phyloP scores from a whole-genome alignment of 352 stramenopile genomes.

The Phytophthora nicotianae region DNA sequence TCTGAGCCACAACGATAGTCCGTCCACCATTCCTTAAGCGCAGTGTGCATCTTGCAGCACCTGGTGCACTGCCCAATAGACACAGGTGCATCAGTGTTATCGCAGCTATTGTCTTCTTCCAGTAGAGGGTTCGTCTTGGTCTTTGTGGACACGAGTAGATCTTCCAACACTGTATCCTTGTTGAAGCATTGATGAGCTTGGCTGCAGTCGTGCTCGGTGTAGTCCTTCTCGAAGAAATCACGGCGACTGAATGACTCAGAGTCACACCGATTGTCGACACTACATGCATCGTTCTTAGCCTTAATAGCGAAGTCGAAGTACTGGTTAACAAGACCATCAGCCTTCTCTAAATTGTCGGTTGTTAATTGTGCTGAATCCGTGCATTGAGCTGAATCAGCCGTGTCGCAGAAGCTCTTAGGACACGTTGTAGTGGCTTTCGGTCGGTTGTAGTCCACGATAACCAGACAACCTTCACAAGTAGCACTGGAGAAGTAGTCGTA shows the following conservation, averaged over 20 bases:
- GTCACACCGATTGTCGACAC: conserved; percentile 52
- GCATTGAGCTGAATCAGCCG: conserved; percentile 9
- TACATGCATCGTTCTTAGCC: conserved; percentile 61
- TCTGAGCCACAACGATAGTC: conserved; percentile 65
- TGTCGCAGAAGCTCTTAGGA: conserved; percentile 47
- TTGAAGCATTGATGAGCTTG: conserved; percentile 44
- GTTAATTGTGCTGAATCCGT: conserved; percentile 33
- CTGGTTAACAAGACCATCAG: conserved; percentile 23
- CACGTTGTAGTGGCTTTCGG: conserved; percentile 45
- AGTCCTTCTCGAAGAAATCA: conserved; percentile 51
- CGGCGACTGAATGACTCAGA: conserved; percentile 33
- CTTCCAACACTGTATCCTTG: conserved; percentile 20
- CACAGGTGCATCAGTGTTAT: conserved; percentile 41
- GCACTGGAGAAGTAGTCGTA: conserved; percentile 52
- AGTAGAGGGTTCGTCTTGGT: conserved; percentile 48
- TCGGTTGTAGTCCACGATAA: conserved; percentile 59
- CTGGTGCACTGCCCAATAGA: conserved; percentile 42
- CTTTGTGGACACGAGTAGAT: conserved; percentile 27
- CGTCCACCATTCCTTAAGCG: conserved; percentile 64
- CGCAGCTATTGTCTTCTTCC: conserved; percentile 8
- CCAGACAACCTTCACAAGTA: conserved; percentile 56
- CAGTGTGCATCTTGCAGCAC: conserved; percentile 52
- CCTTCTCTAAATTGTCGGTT: conserved; percentile 33
- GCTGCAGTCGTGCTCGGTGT: conserved; percentile 18
- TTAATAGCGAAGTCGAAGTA: conserved; percentile 51